Base-by-base conservation (phyloP, 768 basidiomycete species). In the Hysterangium stoloniferum region DNA sequence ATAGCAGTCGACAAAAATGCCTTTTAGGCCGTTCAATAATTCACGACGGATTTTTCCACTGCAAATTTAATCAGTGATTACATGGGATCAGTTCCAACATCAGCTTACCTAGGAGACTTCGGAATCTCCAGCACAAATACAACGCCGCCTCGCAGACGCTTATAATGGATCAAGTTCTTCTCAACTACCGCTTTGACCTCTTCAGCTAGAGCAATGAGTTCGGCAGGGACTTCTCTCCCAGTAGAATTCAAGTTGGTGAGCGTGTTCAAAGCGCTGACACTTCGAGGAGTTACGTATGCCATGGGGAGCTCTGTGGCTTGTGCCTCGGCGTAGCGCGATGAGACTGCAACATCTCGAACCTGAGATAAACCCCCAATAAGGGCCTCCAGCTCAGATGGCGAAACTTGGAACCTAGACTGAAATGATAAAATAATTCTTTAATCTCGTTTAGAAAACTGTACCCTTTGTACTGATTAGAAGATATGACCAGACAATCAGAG, bases 371-470 rank as follows among this genome's bases (percentile, higher is more conserved):
- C 47, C 11, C 66, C 50, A 1, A 68, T 48, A 13, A 59, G 44
- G 20, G 57, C 66, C 37, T 68, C 66, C 6, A 68, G 58, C 52
- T 68, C 66, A 1, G 66, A 64, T 0, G 66, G 66, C 0, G 66
- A 56, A 15, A 68, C 61, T 41, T 61, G 58, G 48, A 33, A 56
- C 6, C 61, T 48, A 33, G 9, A 20, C 20, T 11, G 46, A 8
- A n/a, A n/a, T n/a, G n/a, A n/a, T n/a, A n/a, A n/a, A n/a, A n/a
- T n/a, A n/a, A n/a, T n/a, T n/a, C n/a, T n/a, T n/a, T n/a, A n/a
- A n/a, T n/a, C n/a, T n/a, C n/a, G n/a, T n/a, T n/a, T n/a, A n/a
- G n/a, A n/a, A n/a, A 84, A 66, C 46, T 6, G n/a, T 33, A 48
- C 46, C 31, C 46, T 48, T 48, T 48, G 46, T 48, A 48, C 46